phyloP scores from a whole-genome alignment of 768 basidiomycete genomes.

The Mycena haematopus region DNA sequence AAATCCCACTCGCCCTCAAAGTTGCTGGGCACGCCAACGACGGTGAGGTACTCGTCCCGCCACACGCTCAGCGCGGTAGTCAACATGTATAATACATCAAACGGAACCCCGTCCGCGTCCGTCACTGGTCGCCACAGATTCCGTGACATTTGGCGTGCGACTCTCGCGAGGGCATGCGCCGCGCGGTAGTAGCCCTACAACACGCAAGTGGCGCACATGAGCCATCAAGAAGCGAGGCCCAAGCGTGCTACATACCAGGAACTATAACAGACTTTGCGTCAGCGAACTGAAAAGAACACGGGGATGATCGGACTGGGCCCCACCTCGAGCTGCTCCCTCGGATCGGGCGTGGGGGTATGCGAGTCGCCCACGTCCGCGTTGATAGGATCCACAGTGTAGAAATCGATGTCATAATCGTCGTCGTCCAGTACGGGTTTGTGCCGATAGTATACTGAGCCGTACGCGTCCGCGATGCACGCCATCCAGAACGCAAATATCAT shows the following conservation, averaged over 20 bases:
- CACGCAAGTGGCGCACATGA: slow-evolving; percentile 19
- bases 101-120: slow-evolving; percentile 78
- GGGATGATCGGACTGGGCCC: slow-evolving; percentile 15
- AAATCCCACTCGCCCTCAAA: slow-evolving; percentile 92
- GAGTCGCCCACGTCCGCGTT: slow-evolving; percentile 53
- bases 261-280: slow-evolving; percentile 46
- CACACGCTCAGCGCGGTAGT: slow-evolving; percentile 67
- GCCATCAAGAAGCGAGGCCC: slow-evolving; percentile 15
- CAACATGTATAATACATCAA: slow-evolving; percentile 64
- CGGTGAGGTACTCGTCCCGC: slow-evolving; percentile 76
- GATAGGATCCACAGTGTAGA: slow-evolving; percentile 77
- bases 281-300: background rate
- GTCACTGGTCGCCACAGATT: slow-evolving; percentile 82
- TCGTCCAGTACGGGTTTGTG: slow-evolving; percentile 87
- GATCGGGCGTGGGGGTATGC: slow-evolving; percentile 59
- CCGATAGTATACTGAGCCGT: slow-evolving; percentile 83
- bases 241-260: slow-evolving; percentile 60
- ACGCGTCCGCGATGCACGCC: slow-evolving; percentile 85
- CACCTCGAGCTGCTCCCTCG: slow-evolving; percentile 83
- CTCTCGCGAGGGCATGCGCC: slow-evolving; percentile 82
- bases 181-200: slow-evolving; percentile 82
- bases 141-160: slow-evolving; percentile 81
- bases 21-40: slow-evolving; percentile 86
- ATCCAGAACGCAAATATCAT: slow-evolving; percentile 97
- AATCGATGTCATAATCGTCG: slow-evolving; percentile 89